A percentile compares a stretch with the other conserved stretches of the same genome.
phyloP scores from a whole-genome alignment of 306 rosid species.

The Vigna mungo region DNA sequence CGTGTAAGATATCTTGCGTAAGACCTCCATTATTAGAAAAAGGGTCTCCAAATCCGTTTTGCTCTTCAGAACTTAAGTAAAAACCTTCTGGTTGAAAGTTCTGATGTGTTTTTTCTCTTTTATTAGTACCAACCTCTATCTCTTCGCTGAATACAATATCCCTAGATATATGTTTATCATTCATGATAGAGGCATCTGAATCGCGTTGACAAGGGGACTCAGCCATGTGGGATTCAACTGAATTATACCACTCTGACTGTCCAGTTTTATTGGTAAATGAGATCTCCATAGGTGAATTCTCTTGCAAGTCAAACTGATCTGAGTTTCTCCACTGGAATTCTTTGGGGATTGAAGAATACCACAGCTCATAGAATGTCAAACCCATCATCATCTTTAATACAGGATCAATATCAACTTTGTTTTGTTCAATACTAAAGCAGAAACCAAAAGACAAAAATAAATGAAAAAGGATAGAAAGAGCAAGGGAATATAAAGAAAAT shows the following conservation, averaged over 20 bases:
- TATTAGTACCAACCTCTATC: slow-evolving; percentile 46
- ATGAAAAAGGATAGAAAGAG: neutral
- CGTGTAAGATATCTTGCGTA: slow-evolving; percentile 54
- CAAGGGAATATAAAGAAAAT: neutral
- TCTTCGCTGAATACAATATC: slow-evolving; percentile 38
- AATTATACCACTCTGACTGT: slow-evolving; percentile 52
- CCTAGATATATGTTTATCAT: slow-evolving; percentile 43
- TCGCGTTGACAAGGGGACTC: slow-evolving; percentile 44
- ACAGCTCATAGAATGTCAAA: slow-evolving; percentile 66
- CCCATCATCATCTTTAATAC: slow-evolving; percentile 68
- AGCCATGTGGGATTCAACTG: slow-evolving; percentile 57
- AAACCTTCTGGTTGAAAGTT: slow-evolving; percentile 58
- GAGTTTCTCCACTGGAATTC: slow-evolving; percentile 67
- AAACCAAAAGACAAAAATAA: slow-evolving; percentile 31
- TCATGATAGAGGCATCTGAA: slow-evolving; percentile 73
- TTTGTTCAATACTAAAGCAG: slow-evolving; percentile 66
- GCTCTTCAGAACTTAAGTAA: slow-evolving; percentile 58
- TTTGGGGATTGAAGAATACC: slow-evolving; percentile 71
- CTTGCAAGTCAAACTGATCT: slow-evolving; percentile 50
- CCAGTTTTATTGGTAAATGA: slow-evolving; percentile 40
- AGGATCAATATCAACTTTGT: slow-evolving; percentile 56
- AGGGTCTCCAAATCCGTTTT: slow-evolving; percentile 48
- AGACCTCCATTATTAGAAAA: slow-evolving; percentile 38
- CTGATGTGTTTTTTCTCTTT: slow-evolving; percentile 46
- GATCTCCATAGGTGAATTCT: slow-evolving; percentile 43